A percentile compares a stretch with the other conserved stretches of the same genome.
These are phyloP conservation scores for Filobasidium uniguttulatum DNA, from an alignment of 1,284 basidiomycete genomes.

Conservation along the genomic window DNA sequence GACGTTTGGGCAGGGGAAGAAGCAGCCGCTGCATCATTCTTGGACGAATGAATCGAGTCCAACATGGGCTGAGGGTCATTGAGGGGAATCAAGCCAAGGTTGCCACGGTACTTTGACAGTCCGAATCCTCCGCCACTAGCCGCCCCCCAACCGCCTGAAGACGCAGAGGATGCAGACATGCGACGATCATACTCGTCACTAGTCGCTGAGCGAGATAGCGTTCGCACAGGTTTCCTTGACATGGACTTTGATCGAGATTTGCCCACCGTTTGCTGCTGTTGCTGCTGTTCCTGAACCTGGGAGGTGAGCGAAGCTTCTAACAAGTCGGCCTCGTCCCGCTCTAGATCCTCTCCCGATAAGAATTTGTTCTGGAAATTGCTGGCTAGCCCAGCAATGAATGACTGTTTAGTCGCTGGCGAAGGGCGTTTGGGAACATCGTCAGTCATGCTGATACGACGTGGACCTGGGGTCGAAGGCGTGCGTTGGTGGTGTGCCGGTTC, in stretches of 20 bases:
- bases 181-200: constrained; percentile 20
- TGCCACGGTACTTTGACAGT: constrained; percentile 6
- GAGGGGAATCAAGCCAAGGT: constrained; percentile 16
- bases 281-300: constrained; percentile 12
- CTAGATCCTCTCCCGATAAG: constrained; percentile 1
- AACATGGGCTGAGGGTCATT: constrained; percentile 6
- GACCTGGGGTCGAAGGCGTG: constrained; percentile 17
- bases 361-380: background rate
- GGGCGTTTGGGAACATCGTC: constrained; percentile 12
- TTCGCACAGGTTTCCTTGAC: too few relatives aligned
- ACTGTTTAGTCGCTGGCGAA: background rate
- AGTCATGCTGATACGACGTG: too few relatives aligned
- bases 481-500: background rate
- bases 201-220: background rate
- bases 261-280: too few relatives aligned
- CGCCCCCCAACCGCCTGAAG: constrained; percentile 15
- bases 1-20: constrained; percentile 1
- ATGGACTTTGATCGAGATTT: constrained; percentile 15
- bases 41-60: constrained; percentile 10
- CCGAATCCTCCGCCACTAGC: background rate
- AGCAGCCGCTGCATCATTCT: background rate
- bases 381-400: background rate
- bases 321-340: constrained; percentile 28
- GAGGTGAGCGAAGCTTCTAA: constrained; percentile 28
- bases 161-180: constrained; percentile 28